phyloP scores from a whole-genome alignment of 1,284 basidiomycete species.

The Boletus hoseneyae region DNA sequence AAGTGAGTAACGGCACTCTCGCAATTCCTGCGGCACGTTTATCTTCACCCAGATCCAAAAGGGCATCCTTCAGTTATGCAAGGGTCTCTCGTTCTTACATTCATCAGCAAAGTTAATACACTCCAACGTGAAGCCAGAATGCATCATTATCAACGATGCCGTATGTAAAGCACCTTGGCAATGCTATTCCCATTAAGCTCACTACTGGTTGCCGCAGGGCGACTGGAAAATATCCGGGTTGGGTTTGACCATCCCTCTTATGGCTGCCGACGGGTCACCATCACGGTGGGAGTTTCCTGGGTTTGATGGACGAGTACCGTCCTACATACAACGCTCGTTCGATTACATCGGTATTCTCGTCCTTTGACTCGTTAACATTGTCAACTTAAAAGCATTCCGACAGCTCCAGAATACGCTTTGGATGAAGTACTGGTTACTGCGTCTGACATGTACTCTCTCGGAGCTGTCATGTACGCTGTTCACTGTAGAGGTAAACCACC shows the following conservation, averaged over 20 bases:
- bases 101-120: conserved; percentile 90
- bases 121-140: conserved; percentile 85
- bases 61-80: conserved; percentile 90
- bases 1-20: conserved; percentile 46
- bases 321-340: conserved; percentile 87
- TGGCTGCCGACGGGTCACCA: conserved; percentile 65
- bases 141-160: conserved; percentile 82
- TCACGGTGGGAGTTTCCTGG: conserved; percentile 89
- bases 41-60: conserved; percentile 81
- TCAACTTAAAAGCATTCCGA: conserved; percentile 5
- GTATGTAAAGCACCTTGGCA: conserved; percentile 44
- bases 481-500: conserved; percentile 88
- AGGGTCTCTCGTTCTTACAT: conserved; percentile 92
- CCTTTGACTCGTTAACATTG: not conserved
- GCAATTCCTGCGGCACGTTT: conserved; percentile 12
- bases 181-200: not conserved
- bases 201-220: conserved; percentile 52
- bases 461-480: conserved; percentile 86
- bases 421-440: conserved; percentile 84
- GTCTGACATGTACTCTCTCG: conserved; percentile 94
- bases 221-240: conserved; percentile 98
- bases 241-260: conserved; percentile 80
- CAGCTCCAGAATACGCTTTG: conserved; percentile 93
- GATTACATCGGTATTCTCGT: conserved; percentile 81
- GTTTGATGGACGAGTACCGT: conserved; percentile 76